Evolutionary conservation across 306 rosid species (phyloP), one percentile per base, ranked within the genome.

Genomic region (Pterocarpus santalinus): DNA sequence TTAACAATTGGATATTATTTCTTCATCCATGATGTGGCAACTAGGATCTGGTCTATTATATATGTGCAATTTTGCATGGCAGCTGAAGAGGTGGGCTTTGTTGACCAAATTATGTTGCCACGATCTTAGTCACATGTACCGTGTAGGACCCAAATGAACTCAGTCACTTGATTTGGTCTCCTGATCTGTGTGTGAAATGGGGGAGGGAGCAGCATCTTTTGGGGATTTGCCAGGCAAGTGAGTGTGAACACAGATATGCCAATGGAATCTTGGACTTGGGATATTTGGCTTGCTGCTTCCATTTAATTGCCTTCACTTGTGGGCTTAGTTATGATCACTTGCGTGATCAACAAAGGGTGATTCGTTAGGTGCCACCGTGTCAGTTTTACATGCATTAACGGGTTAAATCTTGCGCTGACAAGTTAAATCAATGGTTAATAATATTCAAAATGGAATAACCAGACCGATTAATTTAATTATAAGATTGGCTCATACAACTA

Each of bases 251-350:
- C 1, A 17, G n/a, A 38, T 39, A 4, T 52, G 61, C 44, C 73
- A 61, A 78, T 9, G 83, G 92, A 68, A 90, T 90, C 90, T 85
- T 88, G 80, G 87, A 83, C 86, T 71, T 71, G 22, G 62, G 47
- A 41, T 33, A 15, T 32, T 36, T n/a, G 30, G 4, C 5, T 62
- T 69, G 39, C 70, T 33, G 4, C 3, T 53, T 72, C 30, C 79
- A n/a, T 80, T 60, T 35, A 46, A 60, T 65, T 78, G 74, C 56
- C 41, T 73, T 73, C 83, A 73, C 85, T 61, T 80, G 80, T 62
- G 75, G 51, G 52, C 13, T 33, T 84, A 8, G 69, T 76, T 71
- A 43, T 49, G 61, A 38, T 61, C 16, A 35, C 34, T 72, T 60
- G 9, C 83, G 32, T 78, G 33, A 69, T 12, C 62, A 35, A 46